phyloP scores from a whole-genome alignment of 495 filamentous ascomycete genomes.

The Aspergillus egyptiacus region DNA sequence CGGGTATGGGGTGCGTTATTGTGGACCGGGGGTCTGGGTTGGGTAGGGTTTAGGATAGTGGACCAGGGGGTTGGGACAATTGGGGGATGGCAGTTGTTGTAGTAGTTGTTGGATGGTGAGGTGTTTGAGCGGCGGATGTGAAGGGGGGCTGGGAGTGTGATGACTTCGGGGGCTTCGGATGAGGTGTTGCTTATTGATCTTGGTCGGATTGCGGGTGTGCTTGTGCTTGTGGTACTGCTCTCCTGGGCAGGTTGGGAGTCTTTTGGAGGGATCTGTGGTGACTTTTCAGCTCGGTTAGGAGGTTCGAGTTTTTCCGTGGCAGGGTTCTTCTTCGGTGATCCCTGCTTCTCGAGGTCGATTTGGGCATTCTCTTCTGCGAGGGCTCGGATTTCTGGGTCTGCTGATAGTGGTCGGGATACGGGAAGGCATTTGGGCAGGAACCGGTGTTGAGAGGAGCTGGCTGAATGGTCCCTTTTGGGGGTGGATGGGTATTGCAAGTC shows the following conservation, averaged over 20 bases:
- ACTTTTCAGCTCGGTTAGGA: slow-evolving; percentile 3
- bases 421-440: slow-evolving; percentile 36
- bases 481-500: slow-evolving; percentile 17
- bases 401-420: slow-evolving; percentile 30
- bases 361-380: slow-evolving; percentile 27
- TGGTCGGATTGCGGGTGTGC: not conserved
- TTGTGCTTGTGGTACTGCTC: not conserved
- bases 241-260: not conserved
- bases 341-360: slow-evolving; percentile 30
- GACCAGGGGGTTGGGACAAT: slow-evolving; percentile 13
- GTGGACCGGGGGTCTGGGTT: slow-evolving; percentile 3
- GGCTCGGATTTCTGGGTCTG: slow-evolving; percentile 40
- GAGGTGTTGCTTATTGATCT: slow-evolving; percentile 38
- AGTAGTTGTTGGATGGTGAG: slow-evolving; percentile 24
- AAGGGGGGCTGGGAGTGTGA: slow-evolving; percentile 19
- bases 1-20: slow-evolving; percentile 1
- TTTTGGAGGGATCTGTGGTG: not conserved
- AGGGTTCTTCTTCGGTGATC: slow-evolving; percentile 1
- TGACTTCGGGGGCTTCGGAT: slow-evolving; percentile 37
- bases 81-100: not conserved
- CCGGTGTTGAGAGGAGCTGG: slow-evolving; percentile 33
- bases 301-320: not conserved
- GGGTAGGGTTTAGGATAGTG: slow-evolving; percentile 7
- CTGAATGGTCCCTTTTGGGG: slow-evolving; percentile 36
- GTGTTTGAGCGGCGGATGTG: slow-evolving; percentile 30